Evolutionary conservation across 108 stramenopile genomes (phyloP), one percentile per base, ranked within the genome.

Genomic region (Aurantiochytrium sp.): DNA sequence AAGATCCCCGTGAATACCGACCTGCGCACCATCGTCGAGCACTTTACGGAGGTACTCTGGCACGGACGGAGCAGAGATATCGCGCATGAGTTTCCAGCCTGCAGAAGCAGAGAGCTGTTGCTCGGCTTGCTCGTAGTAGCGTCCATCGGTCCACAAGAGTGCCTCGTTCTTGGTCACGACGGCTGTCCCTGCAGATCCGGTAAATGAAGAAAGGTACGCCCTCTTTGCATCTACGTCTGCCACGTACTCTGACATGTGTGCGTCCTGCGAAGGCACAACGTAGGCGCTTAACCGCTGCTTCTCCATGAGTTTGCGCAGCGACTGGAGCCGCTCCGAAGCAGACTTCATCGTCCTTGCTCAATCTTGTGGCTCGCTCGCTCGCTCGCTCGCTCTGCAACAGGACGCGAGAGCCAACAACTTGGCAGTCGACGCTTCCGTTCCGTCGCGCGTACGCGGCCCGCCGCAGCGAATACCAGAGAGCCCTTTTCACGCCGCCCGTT

Each of bases 101-200:
- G 93, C 59, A 83, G 95, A 95, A 5, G 93, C 59, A 83, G 95
- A 95, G 8, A 99, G 90, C 72, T 95, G 87, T 60, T 96, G 89
- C 16, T 64, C 87, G 14, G 99, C 99, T 93, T 99, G 98, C 87
- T 96, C 95, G 91, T 94, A 97, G 88, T 99, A 99, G 43, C 99
- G 90, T 1, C 97, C 97, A 88, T 98, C 98, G 0, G 98, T 98
- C 98, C 98, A 99, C 69, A 98, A 90, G 72, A 93, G 90, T 0
- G 95, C 96, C 45, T 88, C 21, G 21, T 87, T 45, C 2, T 83
- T 83, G 0, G 94, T 94, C 16, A 99, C 95, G 25, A 99, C 91
- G 5, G 97, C 98, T 5, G 98, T 99, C 8, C 99, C 99, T 4
- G 98, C 98, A 87, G 94, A 94, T 12, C 99, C 99, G 43, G 95